These are phyloP conservation scores for Coniochaeta sp. DNA, from an alignment of 2,329 filamentous ascomycete genomes.

Conservation along the genomic window DNA sequence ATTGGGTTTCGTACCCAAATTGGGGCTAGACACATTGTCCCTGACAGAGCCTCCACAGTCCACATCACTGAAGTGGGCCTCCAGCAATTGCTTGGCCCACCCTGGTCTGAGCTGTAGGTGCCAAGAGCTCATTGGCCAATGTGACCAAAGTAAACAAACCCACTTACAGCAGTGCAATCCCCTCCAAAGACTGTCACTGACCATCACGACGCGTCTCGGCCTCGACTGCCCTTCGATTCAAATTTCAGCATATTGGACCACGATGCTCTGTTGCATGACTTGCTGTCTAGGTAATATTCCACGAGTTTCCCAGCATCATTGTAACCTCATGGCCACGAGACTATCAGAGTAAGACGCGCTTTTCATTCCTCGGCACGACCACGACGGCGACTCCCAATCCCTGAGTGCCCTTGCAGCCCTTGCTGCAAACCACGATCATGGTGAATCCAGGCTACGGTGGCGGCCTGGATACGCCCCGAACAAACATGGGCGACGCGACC, in stretches of 20 bases:
- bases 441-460: conserved; percentile 54
- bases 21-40: neutral
- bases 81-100: too few relatives aligned
- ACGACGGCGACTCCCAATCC: neutral
- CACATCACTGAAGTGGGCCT: neutral
- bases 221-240: neutral
- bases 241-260: neutral
- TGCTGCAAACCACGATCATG: conserved; percentile 37
- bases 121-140: neutral
- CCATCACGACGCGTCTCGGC: neutral
- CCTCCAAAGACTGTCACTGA: neutral
- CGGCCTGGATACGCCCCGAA: conserved; percentile 78
- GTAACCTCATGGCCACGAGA: neutral
- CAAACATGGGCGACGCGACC: conserved; percentile 76
- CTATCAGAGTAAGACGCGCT: neutral
- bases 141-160: neutral
- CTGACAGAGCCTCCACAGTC: neutral
- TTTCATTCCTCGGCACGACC: neutral
- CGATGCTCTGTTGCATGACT: neutral
- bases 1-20: neutral
- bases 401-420: neutral
- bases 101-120: neutral
- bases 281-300: neutral
- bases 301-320: neutral
- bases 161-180: neutral